A percentile compares a stretch with the other conserved stretches of the same genome.
phyloP scores from a whole-genome alignment of 129 eudicot genomes.

The Flaveria sonorensis region DNA sequence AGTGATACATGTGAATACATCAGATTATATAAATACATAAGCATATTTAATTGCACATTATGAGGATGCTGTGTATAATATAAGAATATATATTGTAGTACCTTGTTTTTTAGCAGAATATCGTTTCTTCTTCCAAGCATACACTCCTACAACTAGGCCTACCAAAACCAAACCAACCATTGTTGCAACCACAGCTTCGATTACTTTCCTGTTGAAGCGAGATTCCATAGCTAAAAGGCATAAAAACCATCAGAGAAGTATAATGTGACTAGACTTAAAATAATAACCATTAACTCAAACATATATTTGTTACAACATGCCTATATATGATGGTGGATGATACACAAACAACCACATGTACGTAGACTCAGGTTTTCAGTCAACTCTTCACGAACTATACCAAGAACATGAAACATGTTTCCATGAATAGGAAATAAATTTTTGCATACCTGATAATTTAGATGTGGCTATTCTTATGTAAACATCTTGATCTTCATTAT shows the following conservation, averaged over 20 bases:
- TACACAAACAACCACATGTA: not conserved
- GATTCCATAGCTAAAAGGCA: not conserved
- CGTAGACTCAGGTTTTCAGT: too few relatives aligned
- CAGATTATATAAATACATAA: not conserved
- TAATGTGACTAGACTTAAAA: not conserved
- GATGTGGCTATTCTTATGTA: not conserved
- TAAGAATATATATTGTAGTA: not conserved
- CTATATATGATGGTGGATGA: not conserved
- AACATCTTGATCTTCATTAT: conserved; percentile 9
- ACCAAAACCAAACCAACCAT: conserved; percentile 3
- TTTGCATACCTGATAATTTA: not conserved
- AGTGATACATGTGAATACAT: not conserved
- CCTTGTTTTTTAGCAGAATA: not conserved
- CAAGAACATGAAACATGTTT: not conserved
- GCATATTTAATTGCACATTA: not conserved
- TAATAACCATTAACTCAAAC: not conserved
- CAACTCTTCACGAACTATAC: too few relatives aligned
- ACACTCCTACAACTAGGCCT: conserved; percentile 9
- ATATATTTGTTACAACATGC: not conserved
- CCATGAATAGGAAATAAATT: not conserved
- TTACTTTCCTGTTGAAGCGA: not conserved
- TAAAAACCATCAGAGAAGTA: not conserved
- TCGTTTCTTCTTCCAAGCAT: conserved; percentile 24
- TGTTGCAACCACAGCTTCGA: not conserved
- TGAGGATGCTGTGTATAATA: not conserved